Conservation (phyloP, 345 rosid genomes). For the Brassica juncea region DNA sequence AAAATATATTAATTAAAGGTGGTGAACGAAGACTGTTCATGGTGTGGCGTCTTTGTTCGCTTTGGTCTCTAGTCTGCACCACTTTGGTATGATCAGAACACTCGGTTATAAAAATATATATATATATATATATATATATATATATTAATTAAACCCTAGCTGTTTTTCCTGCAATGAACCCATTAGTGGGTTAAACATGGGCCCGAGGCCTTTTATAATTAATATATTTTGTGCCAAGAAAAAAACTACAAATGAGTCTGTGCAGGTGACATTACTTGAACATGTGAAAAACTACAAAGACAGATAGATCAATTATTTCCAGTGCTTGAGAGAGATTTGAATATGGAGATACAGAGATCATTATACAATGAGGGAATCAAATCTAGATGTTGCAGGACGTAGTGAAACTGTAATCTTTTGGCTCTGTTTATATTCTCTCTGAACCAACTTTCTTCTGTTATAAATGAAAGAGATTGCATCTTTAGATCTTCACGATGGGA, state of each 20-base stretch:
- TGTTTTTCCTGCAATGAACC: too few relatives aligned
- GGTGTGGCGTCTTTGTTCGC: too few relatives aligned
- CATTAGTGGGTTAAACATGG: too few relatives aligned
- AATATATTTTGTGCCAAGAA: too few relatives aligned
- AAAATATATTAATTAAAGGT: too few relatives aligned
- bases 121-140: too few relatives aligned
- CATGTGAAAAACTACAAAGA: constrained; percentile 19
- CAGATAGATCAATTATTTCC: constrained; percentile 38
- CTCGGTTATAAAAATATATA: too few relatives aligned
- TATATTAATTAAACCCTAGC: too few relatives aligned
- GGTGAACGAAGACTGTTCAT: too few relatives aligned
- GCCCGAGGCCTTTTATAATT: too few relatives aligned
- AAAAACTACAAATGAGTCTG: constrained; percentile 38
- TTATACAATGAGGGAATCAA: neutral
- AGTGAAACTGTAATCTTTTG: neutral
- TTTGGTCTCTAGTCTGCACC: too few relatives aligned
- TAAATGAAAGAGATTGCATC: neutral
- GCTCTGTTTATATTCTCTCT: neutral
- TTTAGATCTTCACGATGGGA: neutral
- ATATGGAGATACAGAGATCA: constrained; percentile 43
- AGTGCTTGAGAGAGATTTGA: constrained; percentile 50
- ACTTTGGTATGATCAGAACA: too few relatives aligned
- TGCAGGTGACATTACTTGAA: constrained; percentile 65
- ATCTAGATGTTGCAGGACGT: neutral
- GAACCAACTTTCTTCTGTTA: neutral